Percentiles rank a stretch among this genome's conserved stretches.
Conservation (phyloP, 768 basidiomycete genomes). For the Steccherinum ochraceum region DNA sequence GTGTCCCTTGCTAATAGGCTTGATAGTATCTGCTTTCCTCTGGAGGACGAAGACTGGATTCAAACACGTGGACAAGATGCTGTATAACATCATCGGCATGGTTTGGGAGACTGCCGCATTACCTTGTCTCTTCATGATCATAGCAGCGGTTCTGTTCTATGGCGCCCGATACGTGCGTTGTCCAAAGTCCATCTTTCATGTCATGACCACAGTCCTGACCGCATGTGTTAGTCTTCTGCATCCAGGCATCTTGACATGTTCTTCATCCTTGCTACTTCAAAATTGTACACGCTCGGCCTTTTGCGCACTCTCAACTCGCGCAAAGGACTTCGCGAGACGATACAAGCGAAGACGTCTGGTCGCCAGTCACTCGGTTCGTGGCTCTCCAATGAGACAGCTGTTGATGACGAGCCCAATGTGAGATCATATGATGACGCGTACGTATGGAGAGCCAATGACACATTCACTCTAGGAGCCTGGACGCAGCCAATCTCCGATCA, state of each 20-base stretch:
- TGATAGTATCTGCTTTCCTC: constrained; percentile 34
- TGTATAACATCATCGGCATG: constrained; percentile 33
- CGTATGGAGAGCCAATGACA: too few species aligned
- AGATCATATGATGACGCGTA: too few species aligned
- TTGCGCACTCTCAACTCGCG: constrained; percentile 26
- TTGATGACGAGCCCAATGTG: background rate
- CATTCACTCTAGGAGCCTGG: too few species aligned
- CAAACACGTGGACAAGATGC: constrained; percentile 30
- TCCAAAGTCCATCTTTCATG: background rate
- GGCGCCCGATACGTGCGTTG: constrained; percentile 1
- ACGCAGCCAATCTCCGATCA: too few species aligned
- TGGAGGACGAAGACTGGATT: constrained; percentile 33
- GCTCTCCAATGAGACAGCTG: background rate
- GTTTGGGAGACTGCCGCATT: constrained; percentile 33
- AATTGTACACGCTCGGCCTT: constrained; percentile 32
- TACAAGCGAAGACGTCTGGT: constrained; percentile 35
- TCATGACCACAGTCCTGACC: background rate
- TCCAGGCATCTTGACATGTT: constrained; percentile 26
- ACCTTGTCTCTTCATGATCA: constrained; percentile 27
- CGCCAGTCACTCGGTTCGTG: constrained; percentile 28
- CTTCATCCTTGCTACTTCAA: constrained; percentile 44
- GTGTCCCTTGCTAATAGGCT: background rate
- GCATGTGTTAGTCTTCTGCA: background rate
- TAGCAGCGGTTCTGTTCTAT: constrained; percentile 23
- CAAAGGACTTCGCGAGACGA: constrained; percentile 20